Percentiles rank a stretch among this genome's conserved stretches.
These are phyloP conservation scores for Phyllosticta citrichinensis DNA, from an alignment of 2,329 filamentous ascomycete genomes.

Conservation along the genomic window DNA sequence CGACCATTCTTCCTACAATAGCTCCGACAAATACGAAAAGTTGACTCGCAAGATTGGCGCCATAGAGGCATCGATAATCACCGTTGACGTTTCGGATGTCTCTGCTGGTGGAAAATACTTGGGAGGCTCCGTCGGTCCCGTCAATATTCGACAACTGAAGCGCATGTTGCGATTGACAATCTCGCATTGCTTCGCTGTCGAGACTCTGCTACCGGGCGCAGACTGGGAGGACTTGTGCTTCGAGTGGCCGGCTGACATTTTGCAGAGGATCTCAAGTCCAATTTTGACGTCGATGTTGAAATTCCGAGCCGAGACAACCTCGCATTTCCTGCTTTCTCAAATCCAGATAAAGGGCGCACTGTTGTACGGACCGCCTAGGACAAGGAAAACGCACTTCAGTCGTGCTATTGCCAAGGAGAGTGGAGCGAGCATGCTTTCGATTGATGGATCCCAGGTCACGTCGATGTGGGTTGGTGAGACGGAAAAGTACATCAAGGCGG, in stretches of 20 bases:
- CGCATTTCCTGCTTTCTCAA: neutral
- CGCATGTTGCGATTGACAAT: neutral
- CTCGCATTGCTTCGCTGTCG: neutral
- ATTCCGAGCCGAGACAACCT: neutral
- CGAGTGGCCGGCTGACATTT: neutral
- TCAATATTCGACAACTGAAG: neutral
- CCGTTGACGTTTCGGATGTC: neutral
- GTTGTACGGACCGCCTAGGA: slow-evolving; percentile 8
- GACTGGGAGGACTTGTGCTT: neutral
- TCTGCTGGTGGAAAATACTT: too few relatives aligned
- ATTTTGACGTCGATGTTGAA: neutral
- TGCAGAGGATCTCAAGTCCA: neutral
- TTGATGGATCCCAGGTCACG: neutral
- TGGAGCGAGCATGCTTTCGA: neutral
- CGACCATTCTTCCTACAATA: neutral
- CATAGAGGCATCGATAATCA: neutral
- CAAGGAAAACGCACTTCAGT: slow-evolving; percentile 17
- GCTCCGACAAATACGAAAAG: neutral
- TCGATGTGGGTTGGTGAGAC: neutral
- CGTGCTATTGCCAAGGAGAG: neutral
- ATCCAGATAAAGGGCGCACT: neutral
- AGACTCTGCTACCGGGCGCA: neutral
- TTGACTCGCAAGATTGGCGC: neutral
- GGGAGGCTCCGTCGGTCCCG: neutral
- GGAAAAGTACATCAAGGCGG: slow-evolving; percentile 14